These are phyloP conservation scores for Microcos paniculata DNA, from an alignment of 345 rosid species.

Conservation along the genomic window DNA sequence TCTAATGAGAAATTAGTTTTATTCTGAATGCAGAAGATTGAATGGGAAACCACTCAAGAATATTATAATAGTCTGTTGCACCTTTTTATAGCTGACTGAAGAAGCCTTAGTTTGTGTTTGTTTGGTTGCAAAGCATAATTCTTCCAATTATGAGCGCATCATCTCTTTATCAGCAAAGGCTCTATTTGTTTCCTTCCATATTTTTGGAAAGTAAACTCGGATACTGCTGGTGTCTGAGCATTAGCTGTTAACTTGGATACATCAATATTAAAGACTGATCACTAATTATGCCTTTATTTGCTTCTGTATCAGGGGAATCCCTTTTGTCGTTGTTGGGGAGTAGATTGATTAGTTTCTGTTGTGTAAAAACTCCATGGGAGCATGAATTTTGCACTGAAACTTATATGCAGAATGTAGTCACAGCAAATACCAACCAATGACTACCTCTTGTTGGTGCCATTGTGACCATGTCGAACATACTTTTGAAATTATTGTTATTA, in stretches of 20 bases:
- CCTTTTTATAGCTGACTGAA: not conserved
- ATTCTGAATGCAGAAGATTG: not conserved
- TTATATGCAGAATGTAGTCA: not conserved
- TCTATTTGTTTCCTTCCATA: not conserved
- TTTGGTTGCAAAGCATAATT: not conserved
- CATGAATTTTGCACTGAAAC: not conserved
- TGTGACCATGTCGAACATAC: too few relatives aligned
- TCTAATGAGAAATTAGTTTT: not conserved
- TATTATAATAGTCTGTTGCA: not conserved
- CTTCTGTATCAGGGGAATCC: constrained; percentile 52
- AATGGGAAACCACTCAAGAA: not conserved
- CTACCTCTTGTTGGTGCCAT: too few relatives aligned
- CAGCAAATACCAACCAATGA: not conserved
- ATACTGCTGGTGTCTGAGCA: not conserved
- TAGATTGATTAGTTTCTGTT: constrained; percentile 21
- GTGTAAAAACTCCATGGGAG: not conserved
- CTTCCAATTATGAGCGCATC: not conserved
- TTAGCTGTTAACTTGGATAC: too few relatives aligned
- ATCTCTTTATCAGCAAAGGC: not conserved
- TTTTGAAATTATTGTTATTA: too few relatives aligned
- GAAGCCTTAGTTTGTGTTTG: not conserved
- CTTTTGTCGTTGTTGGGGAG: constrained; percentile 53
- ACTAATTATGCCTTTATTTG: constrained; percentile 8
- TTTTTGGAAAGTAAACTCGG: not conserved
- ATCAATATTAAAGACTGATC: not conserved